A percentile compares a stretch with the other conserved stretches of the same genome.
phyloP scores from a whole-genome alignment of 2,329 filamentous ascomycete species.

The Helotiales sp. region DNA sequence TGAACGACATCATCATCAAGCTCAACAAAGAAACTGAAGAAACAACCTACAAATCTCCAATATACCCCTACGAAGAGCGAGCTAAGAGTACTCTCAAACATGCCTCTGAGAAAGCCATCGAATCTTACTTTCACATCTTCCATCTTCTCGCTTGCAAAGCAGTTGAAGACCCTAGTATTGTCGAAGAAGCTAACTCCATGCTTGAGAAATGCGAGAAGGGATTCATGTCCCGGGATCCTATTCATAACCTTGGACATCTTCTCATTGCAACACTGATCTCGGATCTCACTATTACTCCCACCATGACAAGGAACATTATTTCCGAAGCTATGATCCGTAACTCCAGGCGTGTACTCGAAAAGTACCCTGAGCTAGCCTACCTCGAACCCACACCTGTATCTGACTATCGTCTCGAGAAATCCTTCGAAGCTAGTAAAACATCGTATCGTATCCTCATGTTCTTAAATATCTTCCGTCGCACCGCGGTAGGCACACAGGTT shows the following conservation, averaged over 20 bases:
- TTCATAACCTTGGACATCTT: slow-evolving; percentile 49
- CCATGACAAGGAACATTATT: slow-evolving; percentile 43
- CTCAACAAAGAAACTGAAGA: neutral
- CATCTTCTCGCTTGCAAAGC: slow-evolving; percentile 50
- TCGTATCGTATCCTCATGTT: slow-evolving; percentile 54
- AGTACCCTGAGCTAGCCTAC: slow-evolving; percentile 45
- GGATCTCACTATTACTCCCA: slow-evolving; percentile 40
- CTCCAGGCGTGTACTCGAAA: slow-evolving; percentile 50
- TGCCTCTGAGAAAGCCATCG: slow-evolving; percentile 52
- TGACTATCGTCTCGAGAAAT: slow-evolving; percentile 45
- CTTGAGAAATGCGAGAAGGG: neutral
- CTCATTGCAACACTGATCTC: slow-evolving; percentile 49
- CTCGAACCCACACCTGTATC: slow-evolving; percentile 43
- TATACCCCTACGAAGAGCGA: neutral
- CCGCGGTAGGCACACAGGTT: slow-evolving; percentile 41
- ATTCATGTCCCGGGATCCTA: slow-evolving; percentile 19
- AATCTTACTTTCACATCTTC: slow-evolving; percentile 51
- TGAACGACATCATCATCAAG: neutral
- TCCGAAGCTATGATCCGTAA: slow-evolving; percentile 49
- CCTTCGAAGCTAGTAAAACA: slow-evolving; percentile 46
- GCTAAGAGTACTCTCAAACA: slow-evolving; percentile 43
- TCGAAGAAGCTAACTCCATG: neutral
- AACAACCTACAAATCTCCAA: neutral
- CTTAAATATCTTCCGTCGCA: slow-evolving; percentile 47
- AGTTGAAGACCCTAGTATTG: slow-evolving; percentile 31